Percentiles rank a stretch among this genome's conserved stretches.
Evolutionary conservation across 192 early-diverging fungal genomes (phyloP).

Genomic region (Chytriomyces sp.): DNA sequence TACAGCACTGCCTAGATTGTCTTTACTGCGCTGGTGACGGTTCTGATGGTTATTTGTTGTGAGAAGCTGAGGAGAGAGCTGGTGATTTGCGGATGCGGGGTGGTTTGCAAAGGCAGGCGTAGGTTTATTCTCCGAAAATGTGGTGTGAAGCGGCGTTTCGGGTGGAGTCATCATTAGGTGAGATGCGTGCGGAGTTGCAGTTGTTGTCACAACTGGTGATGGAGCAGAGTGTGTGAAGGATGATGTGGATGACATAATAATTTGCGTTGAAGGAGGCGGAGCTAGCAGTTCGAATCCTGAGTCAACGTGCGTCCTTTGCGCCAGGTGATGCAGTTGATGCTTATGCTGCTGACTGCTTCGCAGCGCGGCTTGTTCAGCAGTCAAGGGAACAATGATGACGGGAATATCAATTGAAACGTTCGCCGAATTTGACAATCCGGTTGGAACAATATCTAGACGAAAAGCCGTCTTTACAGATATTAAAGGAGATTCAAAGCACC

Average conservation of each 20-base stretch:
- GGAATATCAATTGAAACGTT: not conserved
- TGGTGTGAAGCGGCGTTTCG: no score
- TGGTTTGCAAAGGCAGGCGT: no score
- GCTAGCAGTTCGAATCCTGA: not conserved
- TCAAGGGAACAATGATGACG: not conserved
- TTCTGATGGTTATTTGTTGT: no score
- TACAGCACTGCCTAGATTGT: no score
- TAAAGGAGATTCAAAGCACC: not conserved
- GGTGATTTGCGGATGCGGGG: no score
- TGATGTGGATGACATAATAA: not conserved
- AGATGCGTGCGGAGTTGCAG: no score
- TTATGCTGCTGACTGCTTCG: not conserved
- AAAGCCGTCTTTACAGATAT: slow-evolving; percentile 3
- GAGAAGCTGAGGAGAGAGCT: no score
- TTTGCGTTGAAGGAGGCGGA: not conserved
- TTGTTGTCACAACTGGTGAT: not conserved
- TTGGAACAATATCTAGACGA: not conserved
- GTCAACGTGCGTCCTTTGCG: not conserved
- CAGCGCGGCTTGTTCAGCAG: not conserved
- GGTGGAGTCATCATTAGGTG: no score
- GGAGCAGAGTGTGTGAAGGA: not conserved
- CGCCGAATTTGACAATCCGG: not conserved
- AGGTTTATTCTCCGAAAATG: no score
- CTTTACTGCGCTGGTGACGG: no score
- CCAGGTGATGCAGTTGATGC: not conserved